A percentile compares a stretch with the other conserved stretches of the same genome.
Evolutionary conservation across 805 yeast species (phyloP).

Genomic region (Candida gorgasii): DNA sequence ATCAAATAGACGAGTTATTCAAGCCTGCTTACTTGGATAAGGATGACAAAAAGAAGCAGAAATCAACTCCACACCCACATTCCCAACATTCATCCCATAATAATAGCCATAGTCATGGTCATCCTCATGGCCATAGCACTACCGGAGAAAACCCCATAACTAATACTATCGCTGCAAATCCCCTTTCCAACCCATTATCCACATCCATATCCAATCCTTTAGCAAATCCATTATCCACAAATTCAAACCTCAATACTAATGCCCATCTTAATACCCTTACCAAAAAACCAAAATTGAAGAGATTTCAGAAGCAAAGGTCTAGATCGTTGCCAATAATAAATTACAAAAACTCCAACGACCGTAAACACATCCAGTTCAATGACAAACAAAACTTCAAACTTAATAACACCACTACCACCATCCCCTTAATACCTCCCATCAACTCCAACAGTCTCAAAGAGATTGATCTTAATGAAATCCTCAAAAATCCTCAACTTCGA

Average conservation of each 20-base stretch:
- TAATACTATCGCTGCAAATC: too few species aligned
- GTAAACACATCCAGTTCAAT: slow-evolving; percentile 3
- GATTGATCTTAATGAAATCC: slow-evolving; percentile 83
- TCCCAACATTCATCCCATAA: neutral
- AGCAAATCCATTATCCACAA: neutral
- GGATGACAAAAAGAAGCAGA: slow-evolving; percentile 8
- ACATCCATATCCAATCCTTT: neutral
- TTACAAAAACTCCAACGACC: slow-evolving; percentile 19
- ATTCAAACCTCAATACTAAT: slow-evolving; percentile 1
- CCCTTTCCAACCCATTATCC: neutral
- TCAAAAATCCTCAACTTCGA: slow-evolving; percentile 87
- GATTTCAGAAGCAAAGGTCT: slow-evolving; percentile 28
- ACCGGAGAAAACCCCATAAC: too few species aligned
- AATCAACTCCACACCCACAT: slow-evolving; percentile 4
- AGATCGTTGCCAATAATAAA: slow-evolving; percentile 45
- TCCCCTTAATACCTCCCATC: slow-evolving; percentile 74
- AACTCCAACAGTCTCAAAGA: slow-evolving; percentile 79
- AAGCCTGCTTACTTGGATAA: slow-evolving; percentile 16
- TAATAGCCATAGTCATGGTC: slow-evolving; percentile 1
- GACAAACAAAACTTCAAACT: slow-evolving; percentile 11
- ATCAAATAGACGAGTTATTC: slow-evolving; percentile 14
- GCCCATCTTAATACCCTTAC: slow-evolving; percentile 2
- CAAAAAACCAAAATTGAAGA: slow-evolving; percentile 28
- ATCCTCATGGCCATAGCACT: too few species aligned
- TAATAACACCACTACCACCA: slow-evolving; percentile 12